Evolutionary conservation across 2,329 filamentous ascomycete genomes (phyloP).

Genomic region (Cytospora leucostoma): DNA sequence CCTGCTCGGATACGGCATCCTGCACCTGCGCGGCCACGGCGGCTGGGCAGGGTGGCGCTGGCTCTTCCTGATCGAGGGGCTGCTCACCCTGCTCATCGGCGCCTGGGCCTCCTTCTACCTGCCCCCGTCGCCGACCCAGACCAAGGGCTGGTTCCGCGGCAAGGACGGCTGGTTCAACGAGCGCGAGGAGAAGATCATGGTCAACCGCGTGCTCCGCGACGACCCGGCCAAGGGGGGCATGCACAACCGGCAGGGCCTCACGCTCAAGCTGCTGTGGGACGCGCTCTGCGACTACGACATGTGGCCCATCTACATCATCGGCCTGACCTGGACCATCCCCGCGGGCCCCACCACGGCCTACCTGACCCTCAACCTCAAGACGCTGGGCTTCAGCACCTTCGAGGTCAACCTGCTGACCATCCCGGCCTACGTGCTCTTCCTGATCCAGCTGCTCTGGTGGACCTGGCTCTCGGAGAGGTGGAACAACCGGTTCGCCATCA

Average conservation of each 20-base stretch:
- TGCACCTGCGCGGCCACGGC: constrained; percentile 50
- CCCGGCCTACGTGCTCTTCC: constrained; percentile 46
- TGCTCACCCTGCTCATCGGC: constrained; percentile 36
- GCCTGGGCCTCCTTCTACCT: constrained; percentile 49
- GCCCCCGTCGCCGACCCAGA: constrained; percentile 60
- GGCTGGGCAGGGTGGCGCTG: constrained; percentile 52
- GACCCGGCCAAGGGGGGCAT: constrained; percentile 31
- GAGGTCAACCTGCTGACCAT: constrained; percentile 33
- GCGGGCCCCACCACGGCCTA: constrained; percentile 32
- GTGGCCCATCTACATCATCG: constrained; percentile 31
- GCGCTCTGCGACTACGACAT: constrained; percentile 29
- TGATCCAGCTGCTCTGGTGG: constrained; percentile 48
- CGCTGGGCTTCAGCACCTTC: constrained; percentile 27
- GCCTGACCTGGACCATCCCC: constrained; percentile 43
- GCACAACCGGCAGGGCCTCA: constrained; percentile 35
- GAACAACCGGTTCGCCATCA: constrained; percentile 47
- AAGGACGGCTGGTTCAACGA: constrained; percentile 61
- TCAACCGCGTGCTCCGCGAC: constrained; percentile 52
- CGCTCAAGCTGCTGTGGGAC: constrained; percentile 26
- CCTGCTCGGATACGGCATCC: constrained; percentile 55
- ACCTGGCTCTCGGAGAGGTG: constrained; percentile 49
- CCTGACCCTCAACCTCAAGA: constrained; percentile 27
- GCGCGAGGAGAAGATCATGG: constrained; percentile 63
- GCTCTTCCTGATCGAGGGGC: constrained; percentile 29
- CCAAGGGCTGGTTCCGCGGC: constrained; percentile 55